Evolutionary conservation across 805 yeast species (phyloP).

Genomic region (Wickerhamiella vanderwaltii): DNA sequence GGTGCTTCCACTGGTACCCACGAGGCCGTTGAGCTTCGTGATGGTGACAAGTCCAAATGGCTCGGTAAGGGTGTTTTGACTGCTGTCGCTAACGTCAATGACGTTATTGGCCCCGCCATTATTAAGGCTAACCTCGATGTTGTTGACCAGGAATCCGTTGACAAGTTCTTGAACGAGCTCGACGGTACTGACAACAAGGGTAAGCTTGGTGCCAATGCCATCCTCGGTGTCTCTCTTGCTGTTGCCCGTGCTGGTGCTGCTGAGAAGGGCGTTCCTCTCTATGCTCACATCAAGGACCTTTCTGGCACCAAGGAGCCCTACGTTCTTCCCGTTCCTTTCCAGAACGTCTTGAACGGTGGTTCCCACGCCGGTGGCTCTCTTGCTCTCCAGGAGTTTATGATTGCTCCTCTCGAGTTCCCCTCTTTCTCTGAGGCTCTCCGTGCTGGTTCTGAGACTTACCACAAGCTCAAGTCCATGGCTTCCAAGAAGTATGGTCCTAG

Average conservation of each 20-base stretch:
- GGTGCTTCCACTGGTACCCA: slow-evolving; percentile 99
- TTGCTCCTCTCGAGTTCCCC: slow-evolving; percentile 87
- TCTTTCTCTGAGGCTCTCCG: slow-evolving; percentile 91
- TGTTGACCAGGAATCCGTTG: slow-evolving; percentile 75
- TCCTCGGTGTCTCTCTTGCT: slow-evolving; percentile 95
- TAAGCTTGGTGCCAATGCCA: slow-evolving; percentile 97
- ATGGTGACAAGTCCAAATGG: slow-evolving; percentile 96
- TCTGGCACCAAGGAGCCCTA: slow-evolving; percentile 68
- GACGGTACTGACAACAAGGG: slow-evolving; percentile 98
- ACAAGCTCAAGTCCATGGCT: slow-evolving; percentile 82
- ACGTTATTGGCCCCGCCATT: slow-evolving; percentile 87
- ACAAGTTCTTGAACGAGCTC: slow-evolving; percentile 69
- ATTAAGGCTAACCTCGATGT: slow-evolving; percentile 71
- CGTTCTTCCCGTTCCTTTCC: slow-evolving; percentile 97
- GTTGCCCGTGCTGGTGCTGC: slow-evolving; percentile 98
- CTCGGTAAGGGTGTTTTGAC: slow-evolving; percentile 96
- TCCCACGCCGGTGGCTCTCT: slow-evolving; percentile 99
- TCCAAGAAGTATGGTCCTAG: slow-evolving; percentile 93
- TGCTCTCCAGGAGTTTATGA: slow-evolving; percentile 99
- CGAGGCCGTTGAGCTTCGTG: slow-evolving; percentile 98
- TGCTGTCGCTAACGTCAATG: slow-evolving; percentile 94
- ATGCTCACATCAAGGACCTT: slow-evolving; percentile 77
- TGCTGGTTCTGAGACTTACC: slow-evolving; percentile 97
- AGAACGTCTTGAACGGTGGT: slow-evolving; percentile 98
- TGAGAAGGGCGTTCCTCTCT: slow-evolving; percentile 84